phyloP scores from a whole-genome alignment of 768 basidiomycete genomes.

The Russula earlei region DNA sequence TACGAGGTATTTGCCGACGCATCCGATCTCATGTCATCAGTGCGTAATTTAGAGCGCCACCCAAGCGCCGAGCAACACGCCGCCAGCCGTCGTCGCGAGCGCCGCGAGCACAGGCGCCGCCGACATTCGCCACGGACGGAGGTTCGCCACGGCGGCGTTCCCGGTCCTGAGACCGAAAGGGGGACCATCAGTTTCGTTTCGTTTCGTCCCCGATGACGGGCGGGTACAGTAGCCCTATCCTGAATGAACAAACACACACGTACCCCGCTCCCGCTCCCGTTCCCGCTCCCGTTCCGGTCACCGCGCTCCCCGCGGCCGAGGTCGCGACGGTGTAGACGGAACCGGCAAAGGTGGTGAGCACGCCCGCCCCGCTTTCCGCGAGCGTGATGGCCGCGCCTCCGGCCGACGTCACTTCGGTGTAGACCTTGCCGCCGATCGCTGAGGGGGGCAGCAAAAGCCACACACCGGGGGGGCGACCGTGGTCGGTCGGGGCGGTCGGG shows the following conservation, averaged over 20 bases:
- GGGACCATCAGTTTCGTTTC: too few relatives aligned
- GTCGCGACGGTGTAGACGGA: conserved; percentile 18
- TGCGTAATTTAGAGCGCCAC: conserved; percentile 12
- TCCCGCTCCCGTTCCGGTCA: not conserved
- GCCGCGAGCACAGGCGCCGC: conserved; percentile 7
- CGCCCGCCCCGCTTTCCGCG: conserved; percentile 13
- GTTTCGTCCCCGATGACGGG: too few relatives aligned
- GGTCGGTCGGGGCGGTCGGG: too few relatives aligned
- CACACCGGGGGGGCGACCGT: too few relatives aligned
- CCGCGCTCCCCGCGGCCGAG: not conserved
- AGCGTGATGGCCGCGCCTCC: conserved; percentile 18
- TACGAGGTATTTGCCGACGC: too few relatives aligned
- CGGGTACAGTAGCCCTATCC: too few relatives aligned
- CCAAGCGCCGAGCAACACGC: conserved; percentile 16
- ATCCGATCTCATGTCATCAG: too few relatives aligned
- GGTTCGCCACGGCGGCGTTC: conserved; percentile 1
- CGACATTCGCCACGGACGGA: not conserved
- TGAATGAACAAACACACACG: too few relatives aligned
- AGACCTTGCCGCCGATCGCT: conserved; percentile 14
- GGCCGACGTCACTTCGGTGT: conserved; percentile 14
- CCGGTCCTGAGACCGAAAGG: too few relatives aligned
- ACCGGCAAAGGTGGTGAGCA: conserved; percentile 16
- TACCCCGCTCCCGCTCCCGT: not conserved
- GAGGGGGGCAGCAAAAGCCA: too few relatives aligned
- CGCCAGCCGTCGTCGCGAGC: conserved; percentile 9